A percentile compares a stretch with the other conserved stretches of the same genome.
Evolutionary conservation across 2,329 filamentous ascomycete species (phyloP).

Genomic region (Fusarium concolor): DNA sequence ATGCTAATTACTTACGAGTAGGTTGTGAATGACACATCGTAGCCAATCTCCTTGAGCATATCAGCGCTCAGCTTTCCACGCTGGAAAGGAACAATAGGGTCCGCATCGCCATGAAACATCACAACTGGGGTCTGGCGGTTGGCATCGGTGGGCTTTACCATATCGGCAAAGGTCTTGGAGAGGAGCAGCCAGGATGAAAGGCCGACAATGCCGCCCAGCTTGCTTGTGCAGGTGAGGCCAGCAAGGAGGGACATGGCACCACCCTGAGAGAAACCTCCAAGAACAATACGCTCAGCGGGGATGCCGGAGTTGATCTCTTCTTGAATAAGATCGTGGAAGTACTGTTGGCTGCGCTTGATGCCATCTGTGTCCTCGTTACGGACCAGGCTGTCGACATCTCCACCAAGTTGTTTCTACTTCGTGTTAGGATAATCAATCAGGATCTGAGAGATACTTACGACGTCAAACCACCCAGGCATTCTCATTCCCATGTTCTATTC

Average conservation of each 20-base stretch:
- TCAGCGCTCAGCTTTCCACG: slow-evolving; percentile 77
- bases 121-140: slow-evolving; percentile 82
- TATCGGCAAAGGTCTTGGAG: slow-evolving; percentile 57
- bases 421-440: slow-evolving; percentile 1
- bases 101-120: slow-evolving; percentile 86
- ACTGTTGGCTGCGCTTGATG: slow-evolving; percentile 77
- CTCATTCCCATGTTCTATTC: slow-evolving; percentile 46
- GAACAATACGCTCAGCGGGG: slow-evolving; percentile 81
- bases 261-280: slow-evolving; percentile 89
- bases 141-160: slow-evolving; percentile 55
- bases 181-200: slow-evolving; percentile 86
- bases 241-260: slow-evolving; percentile 87
- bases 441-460: slow-evolving; percentile 60
- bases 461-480: slow-evolving; percentile 92
- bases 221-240: slow-evolving; percentile 77
- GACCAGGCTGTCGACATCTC: slow-evolving; percentile 48
- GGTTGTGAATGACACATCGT: slow-evolving; percentile 78
- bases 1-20: slow-evolving; percentile 69
- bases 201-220: slow-evolving; percentile 88
- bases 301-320: slow-evolving; percentile 85
- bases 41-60: slow-evolving; percentile 74
- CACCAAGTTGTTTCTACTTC: slow-evolving; percentile 51
- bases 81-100: slow-evolving; percentile 76
- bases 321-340: slow-evolving; percentile 83
- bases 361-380: slow-evolving; percentile 74